Base-by-base conservation (phyloP, 2,329 filamentous ascomycete genomes). In the Nothophaeocryptopus gaeumannii region DNA sequence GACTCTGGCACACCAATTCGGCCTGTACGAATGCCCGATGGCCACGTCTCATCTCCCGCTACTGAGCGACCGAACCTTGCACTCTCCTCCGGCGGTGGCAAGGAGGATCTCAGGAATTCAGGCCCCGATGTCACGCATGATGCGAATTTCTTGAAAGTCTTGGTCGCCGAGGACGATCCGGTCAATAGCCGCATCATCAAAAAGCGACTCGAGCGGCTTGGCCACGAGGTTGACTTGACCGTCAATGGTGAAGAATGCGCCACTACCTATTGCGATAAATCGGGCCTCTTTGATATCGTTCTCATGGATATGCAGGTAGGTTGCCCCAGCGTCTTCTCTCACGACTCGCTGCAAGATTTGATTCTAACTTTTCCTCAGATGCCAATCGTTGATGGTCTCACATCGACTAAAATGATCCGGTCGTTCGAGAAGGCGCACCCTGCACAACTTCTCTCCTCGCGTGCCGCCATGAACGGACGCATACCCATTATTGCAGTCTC, bases 241-340 rank as follows among this genome's bases (percentile, higher is more conserved):
- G 78, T 86, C 33, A 95, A 95, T 55, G 90, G 90, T 7, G 86
- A 93, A 63, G 89, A 95, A 62, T 96, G 90, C 63, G 85, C 88
- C 5, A 76, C 78, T 42, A 77, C 82, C 4, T 91, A 88, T 66
- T 78, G 77, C 42, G 85, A 88, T 39, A 78, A 77, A 43, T 75
- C 83, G 0, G 67, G 67, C 20, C 70, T 72, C 15, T 93, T 88
- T 62, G 89, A 95, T 66, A 84, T 89, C 5, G 77, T 96, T 40
- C 75, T 96, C 55, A 95, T 95, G 90, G 90, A 95, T 64, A 89
- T 96, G 80, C 89, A 95, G 78, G 89, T 90, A 66, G 69, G 81
- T 54, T 5, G 12, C 16, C 14, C 15, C 3, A 13, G n/a, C 16
- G 7, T 34, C 26, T 9, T 36, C 26, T 11, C 33, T 2, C 14